Evolutionary conservation across 2,329 filamentous ascomycete species (phyloP).

Genomic region (Aspergillus niger): DNA sequence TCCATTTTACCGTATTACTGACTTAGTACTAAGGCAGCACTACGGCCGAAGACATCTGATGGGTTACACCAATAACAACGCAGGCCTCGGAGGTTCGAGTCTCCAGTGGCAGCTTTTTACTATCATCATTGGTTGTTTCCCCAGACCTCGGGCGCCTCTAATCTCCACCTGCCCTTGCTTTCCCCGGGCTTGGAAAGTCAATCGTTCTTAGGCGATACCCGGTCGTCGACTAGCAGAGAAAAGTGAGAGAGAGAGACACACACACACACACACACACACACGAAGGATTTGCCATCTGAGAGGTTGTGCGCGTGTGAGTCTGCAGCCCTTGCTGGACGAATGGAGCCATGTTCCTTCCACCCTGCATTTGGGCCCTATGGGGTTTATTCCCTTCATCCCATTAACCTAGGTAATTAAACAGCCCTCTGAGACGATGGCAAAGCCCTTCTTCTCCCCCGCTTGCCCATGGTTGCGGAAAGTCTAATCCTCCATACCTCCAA

Average conservation of each 20-base stretch:
- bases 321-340: constrained; percentile 4
- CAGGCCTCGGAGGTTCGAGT: not conserved
- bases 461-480: not conserved
- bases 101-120: not conserved
- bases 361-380: constrained; percentile 1
- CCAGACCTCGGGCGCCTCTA: constrained; percentile 6
- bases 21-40: too few relatives aligned
- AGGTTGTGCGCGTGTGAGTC: too few relatives aligned
- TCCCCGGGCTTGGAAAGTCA: constrained; percentile 9
- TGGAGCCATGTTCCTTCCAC: not conserved
- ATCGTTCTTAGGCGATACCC: not conserved
- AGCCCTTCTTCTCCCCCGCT: not conserved
- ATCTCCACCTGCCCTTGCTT: constrained; percentile 2
- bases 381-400: not conserved
- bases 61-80: not conserved
- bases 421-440: not conserved
- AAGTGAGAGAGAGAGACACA: not conserved
- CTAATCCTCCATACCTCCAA: not conserved
- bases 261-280: too few relatives aligned
- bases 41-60: too few relatives aligned
- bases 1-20: not conserved
- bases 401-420: constrained; percentile 2
- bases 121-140: not conserved
- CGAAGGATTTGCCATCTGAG: not conserved
- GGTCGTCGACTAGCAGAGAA: not conserved